Conservation (phyloP, 345 rosid genomes). For the Populus ilicifolia region DNA sequence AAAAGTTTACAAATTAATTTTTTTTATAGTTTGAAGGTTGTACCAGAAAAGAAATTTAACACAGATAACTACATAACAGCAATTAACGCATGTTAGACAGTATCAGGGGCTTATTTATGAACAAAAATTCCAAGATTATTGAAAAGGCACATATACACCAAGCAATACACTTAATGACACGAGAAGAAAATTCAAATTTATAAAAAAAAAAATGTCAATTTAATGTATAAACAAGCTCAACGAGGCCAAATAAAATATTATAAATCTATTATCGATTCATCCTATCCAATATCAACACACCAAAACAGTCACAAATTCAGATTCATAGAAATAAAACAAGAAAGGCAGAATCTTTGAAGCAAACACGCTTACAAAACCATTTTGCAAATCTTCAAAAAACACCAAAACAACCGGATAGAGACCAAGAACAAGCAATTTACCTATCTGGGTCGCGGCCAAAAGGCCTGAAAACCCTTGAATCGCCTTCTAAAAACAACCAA, state of each 20-base stretch:
- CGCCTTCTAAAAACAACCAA: neutral
- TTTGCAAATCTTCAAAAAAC: neutral
- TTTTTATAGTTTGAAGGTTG: neutral
- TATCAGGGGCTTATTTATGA: neutral
- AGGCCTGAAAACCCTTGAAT: constrained; percentile 10
- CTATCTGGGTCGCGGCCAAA: constrained; percentile 3
- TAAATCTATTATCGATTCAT: neutral
- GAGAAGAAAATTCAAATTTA: neutral
- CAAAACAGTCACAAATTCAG: neutral
- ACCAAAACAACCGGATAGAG: neutral
- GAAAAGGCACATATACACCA: neutral
- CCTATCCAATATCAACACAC: neutral
- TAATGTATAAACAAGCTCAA: neutral
- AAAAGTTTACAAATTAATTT: neutral
- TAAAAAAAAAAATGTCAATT: neutral
- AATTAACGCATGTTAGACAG: neutral
- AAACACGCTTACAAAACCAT: neutral
- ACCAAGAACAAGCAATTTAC: neutral
- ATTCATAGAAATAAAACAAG: neutral
- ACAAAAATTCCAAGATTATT: neutral
- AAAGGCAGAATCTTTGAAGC: neutral
- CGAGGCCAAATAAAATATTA: neutral
- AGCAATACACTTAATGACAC: neutral
- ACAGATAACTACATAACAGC: too few relatives aligned
- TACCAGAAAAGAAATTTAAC: neutral